These are phyloP conservation scores for Anaeromyces robustus DNA, from an alignment of 192 early-diverging fungal species.

Conservation along the genomic window DNA sequence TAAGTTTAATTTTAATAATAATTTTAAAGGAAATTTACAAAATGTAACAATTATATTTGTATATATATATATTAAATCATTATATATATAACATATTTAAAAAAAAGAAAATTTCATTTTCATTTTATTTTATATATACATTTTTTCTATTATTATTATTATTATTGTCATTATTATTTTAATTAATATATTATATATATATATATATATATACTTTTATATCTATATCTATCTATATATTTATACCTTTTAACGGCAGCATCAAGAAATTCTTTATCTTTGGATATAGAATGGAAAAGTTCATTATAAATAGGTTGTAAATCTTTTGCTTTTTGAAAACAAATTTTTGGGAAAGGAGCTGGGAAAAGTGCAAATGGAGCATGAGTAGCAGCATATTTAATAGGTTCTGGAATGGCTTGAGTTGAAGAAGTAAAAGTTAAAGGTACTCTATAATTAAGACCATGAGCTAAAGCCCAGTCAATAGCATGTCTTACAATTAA, in stretches of 20 bases:
- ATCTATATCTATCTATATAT: no score
- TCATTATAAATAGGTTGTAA: slow-evolving; percentile 68
- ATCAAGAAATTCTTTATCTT: slow-evolving; percentile 59
- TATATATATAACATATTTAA: no score
- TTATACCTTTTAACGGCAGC: slow-evolving; percentile 56
- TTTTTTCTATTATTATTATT: no score
- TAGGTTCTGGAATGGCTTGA: slow-evolving; percentile 1
- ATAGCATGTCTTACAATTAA: slow-evolving; percentile 22
- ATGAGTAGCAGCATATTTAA: slow-evolving; percentile 41
- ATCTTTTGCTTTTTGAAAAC: slow-evolving; percentile 53
- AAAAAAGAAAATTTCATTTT: no score
- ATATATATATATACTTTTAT: no score
- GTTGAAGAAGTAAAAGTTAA: background rate
- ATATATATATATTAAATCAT: no score
- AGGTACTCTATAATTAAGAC: slow-evolving; percentile 21
- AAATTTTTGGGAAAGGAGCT: slow-evolving; percentile 55
- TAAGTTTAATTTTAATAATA: background rate
- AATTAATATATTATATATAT: no score
- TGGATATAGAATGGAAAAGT: slow-evolving; percentile 61
- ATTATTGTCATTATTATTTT: no score
- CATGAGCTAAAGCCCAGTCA: slow-evolving; percentile 73
- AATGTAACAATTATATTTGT: no score
- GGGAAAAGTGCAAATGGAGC: slow-evolving; percentile 79
- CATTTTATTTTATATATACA: no score
- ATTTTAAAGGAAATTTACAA: background rate